These are phyloP conservation scores for Venturia nashicola DNA, from an alignment of 2,329 filamentous ascomycete genomes.

Conservation along the genomic window DNA sequence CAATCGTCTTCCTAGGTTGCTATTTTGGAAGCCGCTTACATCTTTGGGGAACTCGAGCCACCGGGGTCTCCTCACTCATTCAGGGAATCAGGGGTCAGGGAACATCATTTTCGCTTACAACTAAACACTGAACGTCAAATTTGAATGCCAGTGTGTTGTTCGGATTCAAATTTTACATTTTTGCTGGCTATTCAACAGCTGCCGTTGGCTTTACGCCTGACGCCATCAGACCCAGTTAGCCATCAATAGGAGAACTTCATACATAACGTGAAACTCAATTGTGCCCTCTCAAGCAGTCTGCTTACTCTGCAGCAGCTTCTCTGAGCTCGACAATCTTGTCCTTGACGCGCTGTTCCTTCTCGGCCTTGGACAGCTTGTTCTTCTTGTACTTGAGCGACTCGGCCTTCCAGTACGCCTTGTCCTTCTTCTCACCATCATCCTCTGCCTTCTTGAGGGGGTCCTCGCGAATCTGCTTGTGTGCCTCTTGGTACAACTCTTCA, in stretches of 20 bases:
- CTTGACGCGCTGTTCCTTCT: conserved; percentile 77
- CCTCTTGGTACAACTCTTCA: conserved; percentile 92
- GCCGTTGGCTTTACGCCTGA: not conserved
- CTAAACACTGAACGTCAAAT: not conserved
- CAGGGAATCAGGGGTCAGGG: not conserved
- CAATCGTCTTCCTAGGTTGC: too few species aligned
- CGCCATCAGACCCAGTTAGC: not conserved
- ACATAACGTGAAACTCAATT: not conserved
- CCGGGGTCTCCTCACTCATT: too few species aligned
- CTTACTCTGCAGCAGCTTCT: conserved; percentile 17
- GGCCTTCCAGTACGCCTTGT: conserved; percentile 92
- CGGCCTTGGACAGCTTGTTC: conserved; percentile 65
- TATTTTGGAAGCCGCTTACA: not conserved
- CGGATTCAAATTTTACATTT: not conserved
- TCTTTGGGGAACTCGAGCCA: too few species aligned
- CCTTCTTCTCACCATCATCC: conserved; percentile 72
- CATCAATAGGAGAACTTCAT: not conserved
- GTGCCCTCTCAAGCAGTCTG: not conserved
- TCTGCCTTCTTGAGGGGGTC: conserved; percentile 93
- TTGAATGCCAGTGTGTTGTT: not conserved
- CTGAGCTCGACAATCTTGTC: conserved; percentile 79
- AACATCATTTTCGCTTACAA: not conserved
- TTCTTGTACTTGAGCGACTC: conserved; percentile 84
- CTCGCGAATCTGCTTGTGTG: conserved; percentile 92
- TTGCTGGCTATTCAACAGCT: not conserved